Evolutionary conservation across 805 yeast species (phyloP), one percentile per base, ranked within the genome.

Genomic region (Metschnikowia koreensis): DNA sequence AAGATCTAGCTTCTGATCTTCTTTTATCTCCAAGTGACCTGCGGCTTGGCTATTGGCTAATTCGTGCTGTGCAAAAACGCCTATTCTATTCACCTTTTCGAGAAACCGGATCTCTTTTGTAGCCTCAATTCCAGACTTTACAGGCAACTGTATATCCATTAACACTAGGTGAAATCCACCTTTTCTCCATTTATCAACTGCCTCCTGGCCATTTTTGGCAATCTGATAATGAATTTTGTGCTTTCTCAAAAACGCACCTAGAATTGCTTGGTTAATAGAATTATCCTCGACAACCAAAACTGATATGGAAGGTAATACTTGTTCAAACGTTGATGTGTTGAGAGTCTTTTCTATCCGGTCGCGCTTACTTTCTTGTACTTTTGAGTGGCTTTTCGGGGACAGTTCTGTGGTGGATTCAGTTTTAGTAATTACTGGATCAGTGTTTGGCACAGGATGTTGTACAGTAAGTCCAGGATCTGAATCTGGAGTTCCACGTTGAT

Each of bases 141-240:
- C 96, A 0, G 99, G 99, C 50, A 94, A 75, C 70, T 94, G 98
- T 62, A 94, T 88, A 74, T 94, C 99, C 99, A 94, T 94, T 41
- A 94, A 79, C 38, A 96, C 96, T 56, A 94, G 74, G 66, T 94
- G 98, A 64, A 88, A 90, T 0, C 97, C 97, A 11, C 99, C 99
- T 54, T 81, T 83, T 58, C 89, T 79, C 98, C 98, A 94, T 69
- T 85, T 88, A 56, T 91, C 96, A 2, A 94, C 81, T 1, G 99
- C 99, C 64, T 94, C 98, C 60, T 85, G 83, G 29, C 99, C 99
- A 60, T 91, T 93, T 53, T 88, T 86, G 5, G 98, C 98, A 42
- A 91, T 84, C 54, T 85, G 86, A 58, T 85, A 90, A 41, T 86
- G 86, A 31, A 94, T 92, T 52, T 88, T 82, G 62, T 93, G 93